phyloP scores from a whole-genome alignment of 2,329 filamentous ascomycete species.

The Tricladium varicosporioides region DNA sequence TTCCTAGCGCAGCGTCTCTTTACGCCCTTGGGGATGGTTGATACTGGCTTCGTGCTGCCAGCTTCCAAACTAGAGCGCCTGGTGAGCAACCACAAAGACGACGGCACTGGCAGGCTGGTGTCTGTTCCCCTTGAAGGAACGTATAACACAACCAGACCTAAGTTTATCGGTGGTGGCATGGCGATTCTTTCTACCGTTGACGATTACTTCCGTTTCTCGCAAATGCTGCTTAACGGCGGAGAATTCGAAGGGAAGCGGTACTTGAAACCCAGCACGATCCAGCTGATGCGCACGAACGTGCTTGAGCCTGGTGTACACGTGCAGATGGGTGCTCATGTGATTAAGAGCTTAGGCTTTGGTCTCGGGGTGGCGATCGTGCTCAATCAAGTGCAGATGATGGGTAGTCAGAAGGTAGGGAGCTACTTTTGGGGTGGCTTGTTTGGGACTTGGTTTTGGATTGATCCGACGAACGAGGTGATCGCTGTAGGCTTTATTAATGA shows the following conservation, averaged over 20 bases:
- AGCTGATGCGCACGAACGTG: constrained; percentile 10
- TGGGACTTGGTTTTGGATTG: constrained; percentile 14
- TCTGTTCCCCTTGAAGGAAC: constrained; percentile 5
- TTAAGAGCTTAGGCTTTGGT: constrained; percentile 2
- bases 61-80: constrained; percentile 5
- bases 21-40: constrained; percentile 9
- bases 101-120: constrained; percentile 6
- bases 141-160: constrained; percentile 8
- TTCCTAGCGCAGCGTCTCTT: constrained; percentile 8
- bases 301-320: constrained; percentile 6
- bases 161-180: constrained; percentile 9
- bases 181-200: constrained; percentile 8
- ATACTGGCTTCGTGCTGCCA: constrained; percentile 11
- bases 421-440: constrained; percentile 9
- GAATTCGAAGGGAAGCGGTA: constrained; percentile 12
- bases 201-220: constrained; percentile 11
- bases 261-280: constrained; percentile 6
- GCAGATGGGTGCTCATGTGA: neutral
- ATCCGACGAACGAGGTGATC: constrained; percentile 2
- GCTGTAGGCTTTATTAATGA: constrained; percentile 12
- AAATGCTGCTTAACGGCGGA: constrained; percentile 12
- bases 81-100: constrained; percentile 9
- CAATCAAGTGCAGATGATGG: neutral
- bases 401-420: constrained; percentile 2
- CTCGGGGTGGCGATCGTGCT: constrained; percentile 5